These are phyloP conservation scores for Pestalotiopsis sp. DNA, from an alignment of 2,329 filamentous ascomycete species.

Conservation along the genomic window DNA sequence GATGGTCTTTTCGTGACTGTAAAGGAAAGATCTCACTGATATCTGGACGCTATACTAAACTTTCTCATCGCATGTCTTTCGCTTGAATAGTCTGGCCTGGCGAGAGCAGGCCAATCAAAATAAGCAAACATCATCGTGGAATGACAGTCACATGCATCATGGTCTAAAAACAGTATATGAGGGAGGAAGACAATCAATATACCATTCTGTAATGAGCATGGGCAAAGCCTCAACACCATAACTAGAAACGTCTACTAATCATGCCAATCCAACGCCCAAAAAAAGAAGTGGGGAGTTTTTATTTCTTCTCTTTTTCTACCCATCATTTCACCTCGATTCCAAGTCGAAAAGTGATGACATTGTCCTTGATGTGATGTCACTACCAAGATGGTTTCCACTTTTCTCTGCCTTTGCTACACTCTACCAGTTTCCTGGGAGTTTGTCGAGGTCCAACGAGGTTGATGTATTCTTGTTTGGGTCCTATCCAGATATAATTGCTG, in stretches of 20 bases:
- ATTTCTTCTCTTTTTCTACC: neutral
- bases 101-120: too few relatives aligned
- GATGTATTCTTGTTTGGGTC: neutral
- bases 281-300: neutral
- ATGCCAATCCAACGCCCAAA: conserved; percentile 3
- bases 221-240: conserved; percentile 1
- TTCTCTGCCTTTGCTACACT: neutral
- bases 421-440: neutral
- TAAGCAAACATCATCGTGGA: neutral
- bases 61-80: too few relatives aligned
- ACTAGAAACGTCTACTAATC: conserved; percentile 7
- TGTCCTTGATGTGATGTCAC: neutral
- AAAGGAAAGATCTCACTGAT: neutral
- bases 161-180: neutral
- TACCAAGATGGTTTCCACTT: neutral
- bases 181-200: conserved; percentile 6
- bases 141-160: neutral
- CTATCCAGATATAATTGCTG: neutral
- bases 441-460: neutral
- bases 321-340: neutral
- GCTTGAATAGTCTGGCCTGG: too few relatives aligned
- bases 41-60: too few relatives aligned
- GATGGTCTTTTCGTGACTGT: neutral
- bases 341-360: neutral
- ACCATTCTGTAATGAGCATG: conserved; percentile 5